Base-by-base conservation (phyloP, 75 land plant species). In the Isoetes taiwanensis region DNA sequence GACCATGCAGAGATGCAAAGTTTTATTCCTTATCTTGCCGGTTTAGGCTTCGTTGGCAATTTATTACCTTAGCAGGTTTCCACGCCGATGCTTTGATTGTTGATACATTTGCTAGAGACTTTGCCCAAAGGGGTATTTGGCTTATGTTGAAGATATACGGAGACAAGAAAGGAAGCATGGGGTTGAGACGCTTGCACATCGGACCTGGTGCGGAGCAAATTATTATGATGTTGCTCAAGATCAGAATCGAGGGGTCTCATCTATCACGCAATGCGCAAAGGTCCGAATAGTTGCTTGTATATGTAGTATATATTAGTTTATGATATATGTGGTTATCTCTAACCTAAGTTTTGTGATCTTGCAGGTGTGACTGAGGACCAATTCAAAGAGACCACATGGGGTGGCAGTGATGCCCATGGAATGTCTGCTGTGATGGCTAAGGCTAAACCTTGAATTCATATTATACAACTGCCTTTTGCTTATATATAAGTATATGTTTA, bases 331-430 rank as follows among this genome's bases (percentile, higher is more conserved):
- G n/a, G n/a, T n/a, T n/a, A n/a, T n/a, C n/a, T n/a, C n/a, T n/a
- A n/a, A n/a, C n/a, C n/a, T n/a, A n/a, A n/a, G n/a, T n/a, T 52
- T 69, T 56, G 34, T 30, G 14, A 40, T 56, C 17, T n/a, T 63
- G 60, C 69, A 87, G 90, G 94, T 28, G 94, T 84, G 54, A 87
- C 90, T 0, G 94, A 87, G 58, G 90, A 81, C 50, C 90, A 87
- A 28, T 87, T 87, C 76, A 78, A 84, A 58, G 78, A 74, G n/a
- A n/a, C n/a, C n/a, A n/a, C n/a, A n/a, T n/a, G n/a, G n/a, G n/a
- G n/a, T n/a, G n/a, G n/a, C n/a, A n/a, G n/a, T n/a, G n/a, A n/a
- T n/a, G n/a, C n/a, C n/a, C n/a, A n/a, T n/a, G n/a, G n/a, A n/a
- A n/a, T n/a, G n/a, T n/a, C n/a, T n/a, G n/a, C n/a, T n/a, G n/a